Evolutionary conservation across 2,329 filamentous ascomycete species (phyloP).

Genomic region (Orbilia ellipsospora): DNA sequence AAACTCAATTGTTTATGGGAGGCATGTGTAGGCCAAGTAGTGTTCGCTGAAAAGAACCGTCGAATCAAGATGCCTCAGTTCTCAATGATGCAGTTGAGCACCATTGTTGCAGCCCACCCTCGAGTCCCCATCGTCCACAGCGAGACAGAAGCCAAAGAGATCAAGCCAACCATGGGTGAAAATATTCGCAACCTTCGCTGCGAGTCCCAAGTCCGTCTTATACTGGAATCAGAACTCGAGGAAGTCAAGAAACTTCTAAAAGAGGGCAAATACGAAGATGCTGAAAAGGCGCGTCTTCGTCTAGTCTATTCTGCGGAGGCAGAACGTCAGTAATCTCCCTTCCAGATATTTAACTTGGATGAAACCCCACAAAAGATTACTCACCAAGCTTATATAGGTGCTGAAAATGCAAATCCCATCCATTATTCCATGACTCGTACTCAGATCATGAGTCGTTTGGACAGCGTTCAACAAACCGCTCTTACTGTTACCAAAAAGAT

Average conservation of each 20-base stretch:
- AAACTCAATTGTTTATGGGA: neutral
- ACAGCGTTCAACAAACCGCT: constrained; percentile 6
- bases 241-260: constrained; percentile 18
- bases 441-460: constrained; percentile 14
- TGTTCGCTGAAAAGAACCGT: constrained; percentile 43
- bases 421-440: neutral
- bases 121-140: neutral
- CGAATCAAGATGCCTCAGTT: constrained; percentile 32
- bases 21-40: constrained; percentile 21
- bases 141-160: neutral
- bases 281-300: constrained; percentile 14
- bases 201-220: constrained; percentile 22
- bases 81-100: constrained; percentile 2
- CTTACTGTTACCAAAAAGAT: constrained; percentile 17
- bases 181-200: constrained; percentile 6
- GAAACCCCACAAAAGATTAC: no score
- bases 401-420: constrained; percentile 1
- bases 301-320: constrained; percentile 34
- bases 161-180: constrained; percentile 16
- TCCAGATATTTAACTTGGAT: no score
- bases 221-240: constrained; percentile 28
- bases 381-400: neutral
- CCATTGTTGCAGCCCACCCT: neutral
- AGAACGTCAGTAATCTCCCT: constrained; percentile 25
- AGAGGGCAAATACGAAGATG: constrained; percentile 25